Conservation (phyloP, 192 early-diverging fungal species). For the Coemansia sp. region DNA sequence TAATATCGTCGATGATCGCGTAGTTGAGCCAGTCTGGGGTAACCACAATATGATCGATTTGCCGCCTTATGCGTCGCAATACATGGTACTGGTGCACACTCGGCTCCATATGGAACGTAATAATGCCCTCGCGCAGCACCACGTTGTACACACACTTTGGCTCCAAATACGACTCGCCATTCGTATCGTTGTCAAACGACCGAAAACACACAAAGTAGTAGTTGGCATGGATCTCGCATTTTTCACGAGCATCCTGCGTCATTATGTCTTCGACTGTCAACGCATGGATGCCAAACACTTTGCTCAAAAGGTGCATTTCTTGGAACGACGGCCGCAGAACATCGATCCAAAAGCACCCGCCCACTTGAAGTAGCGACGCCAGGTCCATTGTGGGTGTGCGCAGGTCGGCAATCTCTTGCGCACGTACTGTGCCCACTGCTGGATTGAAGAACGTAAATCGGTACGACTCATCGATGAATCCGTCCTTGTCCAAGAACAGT, state of each 20-base stretch:
- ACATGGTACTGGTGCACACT: slow-evolving; percentile 83
- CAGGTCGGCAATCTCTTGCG: slow-evolving; percentile 57
- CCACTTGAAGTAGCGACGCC: slow-evolving; percentile 34
- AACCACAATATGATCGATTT: slow-evolving; percentile 80
- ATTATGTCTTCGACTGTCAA: slow-evolving; percentile 90
- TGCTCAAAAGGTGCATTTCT: slow-evolving; percentile 65
- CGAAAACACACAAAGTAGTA: slow-evolving; percentile 94
- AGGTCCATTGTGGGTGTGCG: slow-evolving; percentile 51
- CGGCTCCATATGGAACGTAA: slow-evolving; percentile 84
- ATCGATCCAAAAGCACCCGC: slow-evolving; percentile 76
- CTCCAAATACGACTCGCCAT: slow-evolving; percentile 63
- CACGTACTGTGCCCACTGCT: slow-evolving; percentile 63
- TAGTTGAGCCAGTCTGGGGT: slow-evolving; percentile 98
- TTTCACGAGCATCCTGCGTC: slow-evolving; percentile 90
- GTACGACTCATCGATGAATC: slow-evolving; percentile 57
- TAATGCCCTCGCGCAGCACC: slow-evolving; percentile 67
- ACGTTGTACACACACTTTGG: slow-evolving; percentile 68
- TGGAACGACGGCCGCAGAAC: slow-evolving; percentile 61
- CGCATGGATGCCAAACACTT: slow-evolving; percentile 75
- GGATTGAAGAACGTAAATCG: slow-evolving; percentile 72
- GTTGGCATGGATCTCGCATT: slow-evolving; percentile 70
- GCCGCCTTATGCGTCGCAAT: slow-evolving; percentile 77
- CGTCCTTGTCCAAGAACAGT: slow-evolving; percentile 54
- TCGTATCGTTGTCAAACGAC: slow-evolving; percentile 67
- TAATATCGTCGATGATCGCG: slow-evolving; percentile 92